Evolutionary conservation across 1,284 basidiomycete species (phyloP), one percentile per base, ranked within the genome.

Genomic region (Microbotryomycetes sp.): DNA sequence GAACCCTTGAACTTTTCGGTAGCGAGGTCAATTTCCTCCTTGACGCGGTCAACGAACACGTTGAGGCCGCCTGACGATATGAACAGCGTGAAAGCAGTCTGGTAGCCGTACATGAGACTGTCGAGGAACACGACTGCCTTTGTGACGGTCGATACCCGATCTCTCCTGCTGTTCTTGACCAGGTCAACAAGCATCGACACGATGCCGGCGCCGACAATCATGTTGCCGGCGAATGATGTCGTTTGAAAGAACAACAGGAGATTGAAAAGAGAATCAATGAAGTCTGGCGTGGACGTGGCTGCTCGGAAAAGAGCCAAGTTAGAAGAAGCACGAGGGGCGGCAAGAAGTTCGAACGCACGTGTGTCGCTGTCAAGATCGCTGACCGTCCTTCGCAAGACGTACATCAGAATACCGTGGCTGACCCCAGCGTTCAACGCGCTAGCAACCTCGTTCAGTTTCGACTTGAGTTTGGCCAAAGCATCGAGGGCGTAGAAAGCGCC

Each of bases 151-250:
- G 67, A 59, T 54, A 90, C 78, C 45, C 87, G 80, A 60, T 82
- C 81, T 0, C 84, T 80, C 50, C 84, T 78, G 65, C 81, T 82
- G 73, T 87, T 88, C 75, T 90, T 86, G 70, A 93, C 85, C 56
- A 94, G 79, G 71, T 94, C 89, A 56, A 96, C 85, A 16, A 99
- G 80, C 7, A 94, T 79, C 1, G 91, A 90, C 29, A 98, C 82
- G 50, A 97, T 78, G 3, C 96, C 96, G n/a, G 96, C 93, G n/a
- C 91, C 89, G 60, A 97, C 88, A 48, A 97, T 85, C 86, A 96
- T 89, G 71, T 88, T 90, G 31, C 89, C 90, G 30, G 91, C 90
- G 1, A 85, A 82, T 3, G 87, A 81, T 70, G 91, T 87, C 21
- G 87, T 86, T 15, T 90, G 85, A 66, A 98, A 83, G 76, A 85